Conservation (phyloP, 768 basidiomycete genomes). For the Gloeophyllum trabeum region DNA sequence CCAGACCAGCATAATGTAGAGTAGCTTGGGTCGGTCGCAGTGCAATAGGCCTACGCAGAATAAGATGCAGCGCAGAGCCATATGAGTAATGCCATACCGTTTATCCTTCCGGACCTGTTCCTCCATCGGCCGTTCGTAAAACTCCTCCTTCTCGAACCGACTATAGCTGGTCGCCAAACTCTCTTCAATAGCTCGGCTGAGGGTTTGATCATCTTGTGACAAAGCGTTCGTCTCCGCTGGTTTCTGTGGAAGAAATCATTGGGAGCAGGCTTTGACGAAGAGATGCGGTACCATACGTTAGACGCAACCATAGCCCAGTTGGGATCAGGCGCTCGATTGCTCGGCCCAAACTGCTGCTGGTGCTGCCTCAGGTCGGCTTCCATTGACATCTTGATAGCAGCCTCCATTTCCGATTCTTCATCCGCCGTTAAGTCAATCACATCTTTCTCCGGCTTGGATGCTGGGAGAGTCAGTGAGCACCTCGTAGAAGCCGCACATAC, state of each 20-base stretch:
- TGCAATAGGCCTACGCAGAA: slow-evolving; percentile 48
- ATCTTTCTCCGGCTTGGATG: slow-evolving; percentile 16
- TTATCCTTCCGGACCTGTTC: slow-evolving; percentile 43
- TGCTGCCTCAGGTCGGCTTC: slow-evolving; percentile 38
- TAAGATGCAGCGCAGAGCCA: slow-evolving; percentile 2
- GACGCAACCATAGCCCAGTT: slow-evolving; percentile 64
- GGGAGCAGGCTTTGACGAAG: not conserved
- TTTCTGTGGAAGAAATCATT: not conserved
- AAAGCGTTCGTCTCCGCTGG: slow-evolving; percentile 9
- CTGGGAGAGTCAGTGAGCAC: slow-evolving; percentile 7
- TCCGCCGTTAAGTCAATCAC: slow-evolving; percentile 55
- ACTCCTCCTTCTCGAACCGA: slow-evolving; percentile 37
- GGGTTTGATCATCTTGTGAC: slow-evolving; percentile 44
- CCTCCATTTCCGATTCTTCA: slow-evolving; percentile 20
- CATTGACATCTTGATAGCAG: slow-evolving; percentile 27
- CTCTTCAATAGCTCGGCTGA: slow-evolving; percentile 64
- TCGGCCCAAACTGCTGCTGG: slow-evolving; percentile 40
- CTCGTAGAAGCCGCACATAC: not conserved
- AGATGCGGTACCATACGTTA: slow-evolving; percentile 30
- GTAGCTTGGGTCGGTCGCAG: slow-evolving; percentile 43
- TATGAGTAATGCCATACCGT: slow-evolving; percentile 30
- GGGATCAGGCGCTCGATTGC: slow-evolving; percentile 48
- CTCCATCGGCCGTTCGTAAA: slow-evolving; percentile 40
- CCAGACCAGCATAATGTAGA: slow-evolving; percentile 48
- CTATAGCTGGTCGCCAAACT: slow-evolving; percentile 35